Conservation (phyloP, 192 early-diverging fungal genomes). For the Ambispora gerdemannii region DNA sequence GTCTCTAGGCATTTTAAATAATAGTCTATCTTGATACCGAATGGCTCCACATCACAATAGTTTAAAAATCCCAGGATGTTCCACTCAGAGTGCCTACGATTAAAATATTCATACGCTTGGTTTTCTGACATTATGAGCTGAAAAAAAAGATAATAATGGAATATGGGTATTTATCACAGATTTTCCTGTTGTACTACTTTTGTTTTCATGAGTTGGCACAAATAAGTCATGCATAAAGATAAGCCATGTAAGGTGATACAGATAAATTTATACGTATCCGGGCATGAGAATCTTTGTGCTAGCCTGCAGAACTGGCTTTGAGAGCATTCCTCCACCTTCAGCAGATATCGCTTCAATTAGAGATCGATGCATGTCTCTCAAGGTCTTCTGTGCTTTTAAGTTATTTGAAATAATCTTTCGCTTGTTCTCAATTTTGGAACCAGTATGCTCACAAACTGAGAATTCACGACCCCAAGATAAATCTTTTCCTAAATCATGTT, state of each 20-base stretch:
- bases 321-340: slow-evolving; percentile 3
- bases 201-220: too few species aligned
- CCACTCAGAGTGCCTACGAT: too few species aligned
- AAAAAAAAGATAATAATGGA: too few species aligned
- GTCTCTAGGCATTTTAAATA: slow-evolving; percentile 4
- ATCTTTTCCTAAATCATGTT: slow-evolving; percentile 25
- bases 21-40: slow-evolving; percentile 5
- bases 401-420: slow-evolving; percentile 25
- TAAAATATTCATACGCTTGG: too few species aligned
- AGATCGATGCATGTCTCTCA: slow-evolving; percentile 28
- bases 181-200: too few species aligned
- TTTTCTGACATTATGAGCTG: too few species aligned
- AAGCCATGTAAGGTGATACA: too few species aligned
- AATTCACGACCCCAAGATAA: slow-evolving; percentile 28
- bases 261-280: too few species aligned
- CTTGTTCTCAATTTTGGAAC: slow-evolving; percentile 28
- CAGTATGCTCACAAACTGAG: slow-evolving; percentile 20
- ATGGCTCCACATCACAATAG: background rate
- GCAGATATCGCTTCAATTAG: slow-evolving; percentile 25
- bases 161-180: too few species aligned
- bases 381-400: slow-evolving; percentile 24
- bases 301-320: slow-evolving; percentile 23
- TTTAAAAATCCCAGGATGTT: slow-evolving; percentile 4
- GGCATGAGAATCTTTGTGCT: slow-evolving; percentile 11
- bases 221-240: too few species aligned